phyloP scores from a whole-genome alignment of 2,329 filamentous ascomycete genomes.

The Colletotrichum tropicicola region DNA sequence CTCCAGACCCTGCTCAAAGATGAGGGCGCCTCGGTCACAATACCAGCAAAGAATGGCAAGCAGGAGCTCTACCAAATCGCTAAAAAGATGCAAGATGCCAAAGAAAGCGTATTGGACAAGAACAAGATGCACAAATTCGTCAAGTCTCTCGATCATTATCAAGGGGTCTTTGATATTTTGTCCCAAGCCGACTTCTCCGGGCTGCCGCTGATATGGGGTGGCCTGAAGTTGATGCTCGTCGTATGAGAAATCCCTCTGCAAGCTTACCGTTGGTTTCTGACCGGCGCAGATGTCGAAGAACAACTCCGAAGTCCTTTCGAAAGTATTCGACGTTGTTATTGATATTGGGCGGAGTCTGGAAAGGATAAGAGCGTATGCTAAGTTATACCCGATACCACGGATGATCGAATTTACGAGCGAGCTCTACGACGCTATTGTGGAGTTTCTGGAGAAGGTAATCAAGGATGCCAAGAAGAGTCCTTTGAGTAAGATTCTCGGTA shows the following conservation, averaged over 20 bases:
- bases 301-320: slow-evolving; percentile 33
- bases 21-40: slow-evolving; percentile 27
- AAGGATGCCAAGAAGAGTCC: slow-evolving; percentile 32
- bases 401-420: slow-evolving; percentile 37
- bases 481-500: not conserved
- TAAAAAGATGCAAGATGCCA: slow-evolving; percentile 21
- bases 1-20: slow-evolving; percentile 32
- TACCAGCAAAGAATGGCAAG: slow-evolving; percentile 21
- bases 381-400: slow-evolving; percentile 34
- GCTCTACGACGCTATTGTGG: slow-evolving; percentile 36
- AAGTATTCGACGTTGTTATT: slow-evolving; percentile 36
- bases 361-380: slow-evolving; percentile 33
- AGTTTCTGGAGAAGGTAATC: slow-evolving; percentile 35
- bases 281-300: slow-evolving; percentile 35
- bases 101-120: slow-evolving; percentile 22
- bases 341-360: slow-evolving; percentile 36
- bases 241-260: not conserved
- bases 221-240: slow-evolving; percentile 31
- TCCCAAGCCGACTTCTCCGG: slow-evolving; percentile 36
- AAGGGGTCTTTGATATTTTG: slow-evolving; percentile 37
- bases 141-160: slow-evolving; percentile 34
- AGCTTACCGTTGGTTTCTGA: not conserved
- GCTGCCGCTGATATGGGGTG: slow-evolving; percentile 37
- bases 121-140: slow-evolving; percentile 33
- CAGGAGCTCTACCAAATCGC: slow-evolving; percentile 32